These are phyloP conservation scores for Elongisporangium undulatum DNA, from an alignment of 352 stramenopile species.

Conservation along the genomic window DNA sequence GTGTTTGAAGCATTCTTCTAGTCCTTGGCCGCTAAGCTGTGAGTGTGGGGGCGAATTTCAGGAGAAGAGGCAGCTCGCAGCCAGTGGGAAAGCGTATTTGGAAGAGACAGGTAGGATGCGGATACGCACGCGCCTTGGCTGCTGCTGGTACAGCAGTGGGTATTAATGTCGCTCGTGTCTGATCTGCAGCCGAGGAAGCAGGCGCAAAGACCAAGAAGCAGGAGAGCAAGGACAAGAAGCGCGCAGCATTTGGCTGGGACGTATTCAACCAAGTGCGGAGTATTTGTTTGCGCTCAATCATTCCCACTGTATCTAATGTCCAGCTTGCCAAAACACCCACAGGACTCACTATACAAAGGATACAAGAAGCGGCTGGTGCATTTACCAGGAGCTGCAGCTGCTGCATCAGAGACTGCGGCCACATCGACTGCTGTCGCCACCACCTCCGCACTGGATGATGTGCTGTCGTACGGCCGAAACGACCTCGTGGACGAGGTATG, in stretches of 20 bases:
- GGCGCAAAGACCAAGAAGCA: slow-evolving; percentile 57
- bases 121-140: not conserved
- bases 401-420: slow-evolving; percentile 4
- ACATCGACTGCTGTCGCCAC: slow-evolving; percentile 9
- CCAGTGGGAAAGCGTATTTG: slow-evolving; percentile 48
- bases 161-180: slow-evolving; percentile 4
- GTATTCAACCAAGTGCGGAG: slow-evolving; percentile 63
- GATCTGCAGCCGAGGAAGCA: slow-evolving; percentile 38
- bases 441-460: slow-evolving; percentile 32
- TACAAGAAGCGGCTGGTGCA: slow-evolving; percentile 80
- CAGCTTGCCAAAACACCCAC: not conserved
- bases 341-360: slow-evolving; percentile 78
- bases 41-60: slow-evolving; percentile 9
- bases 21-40: not conserved
- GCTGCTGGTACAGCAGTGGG: not conserved
- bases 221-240: slow-evolving; percentile 72
- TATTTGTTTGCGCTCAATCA: no score
- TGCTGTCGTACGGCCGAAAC: slow-evolving; percentile 63
- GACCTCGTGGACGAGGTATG: slow-evolving; percentile 46
- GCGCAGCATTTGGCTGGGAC: slow-evolving; percentile 80
- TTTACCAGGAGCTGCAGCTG: slow-evolving; percentile 33
- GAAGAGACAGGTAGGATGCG: slow-evolving; percentile 49
- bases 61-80: slow-evolving; percentile 45
- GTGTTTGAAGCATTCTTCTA: not conserved
- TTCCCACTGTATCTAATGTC: not conserved